Conservation (phyloP, 257 asterid genomes). For the Petunia secreta region DNA sequence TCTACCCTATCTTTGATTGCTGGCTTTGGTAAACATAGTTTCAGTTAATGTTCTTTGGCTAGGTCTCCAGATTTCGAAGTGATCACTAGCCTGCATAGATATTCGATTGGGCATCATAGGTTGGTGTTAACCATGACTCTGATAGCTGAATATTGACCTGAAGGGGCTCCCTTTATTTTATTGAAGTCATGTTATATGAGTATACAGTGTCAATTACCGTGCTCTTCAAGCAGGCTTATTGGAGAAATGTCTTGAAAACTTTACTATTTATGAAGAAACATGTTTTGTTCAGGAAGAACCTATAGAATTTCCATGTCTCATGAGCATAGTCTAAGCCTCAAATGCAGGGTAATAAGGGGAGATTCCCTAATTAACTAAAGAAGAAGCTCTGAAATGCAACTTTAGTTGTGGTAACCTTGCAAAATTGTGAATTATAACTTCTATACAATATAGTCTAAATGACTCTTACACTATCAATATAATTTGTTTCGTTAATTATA, state of each 20-base stretch:
- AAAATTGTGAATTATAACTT: background rate
- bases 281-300: background rate
- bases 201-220: background rate
- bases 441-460: no score
- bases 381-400: background rate
- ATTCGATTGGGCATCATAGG: background rate
- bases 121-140: background rate
- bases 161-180: slow-evolving; percentile 18
- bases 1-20: background rate
- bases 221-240: background rate
- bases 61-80: background rate
- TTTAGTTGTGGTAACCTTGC: background rate
- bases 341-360: background rate
- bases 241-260: background rate
- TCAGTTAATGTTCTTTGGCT: background rate
- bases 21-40: background rate
- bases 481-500: no score
- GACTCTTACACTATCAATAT: no score
- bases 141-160: slow-evolving; percentile 2
- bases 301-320: background rate
- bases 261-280: background rate
- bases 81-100: background rate
- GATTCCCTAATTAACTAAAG: background rate
- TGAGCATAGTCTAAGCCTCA: background rate
- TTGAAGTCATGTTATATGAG: background rate